phyloP scores from a whole-genome alignment of 2,329 filamentous ascomycete species.

The Amauroascus verrucosus region DNA sequence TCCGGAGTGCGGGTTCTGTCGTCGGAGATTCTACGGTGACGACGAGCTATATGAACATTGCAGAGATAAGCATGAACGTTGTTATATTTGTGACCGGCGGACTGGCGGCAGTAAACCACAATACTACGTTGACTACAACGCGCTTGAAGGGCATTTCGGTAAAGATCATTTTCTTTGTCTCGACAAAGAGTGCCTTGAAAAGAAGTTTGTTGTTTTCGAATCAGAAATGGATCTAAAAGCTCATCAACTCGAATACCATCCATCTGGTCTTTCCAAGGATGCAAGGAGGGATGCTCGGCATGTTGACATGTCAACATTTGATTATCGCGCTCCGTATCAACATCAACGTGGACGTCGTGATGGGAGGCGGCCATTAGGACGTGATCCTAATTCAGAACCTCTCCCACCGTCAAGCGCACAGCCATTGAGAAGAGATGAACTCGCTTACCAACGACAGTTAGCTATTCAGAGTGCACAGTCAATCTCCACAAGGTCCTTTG shows the following conservation, averaged over 20 bases:
- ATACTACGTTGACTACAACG: slow-evolving; percentile 83
- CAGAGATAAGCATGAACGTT: slow-evolving; percentile 85
- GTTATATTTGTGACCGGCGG: slow-evolving; percentile 78
- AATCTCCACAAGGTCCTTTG: slow-evolving; percentile 68
- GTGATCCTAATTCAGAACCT: slow-evolving; percentile 78
- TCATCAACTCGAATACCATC: slow-evolving; percentile 78
- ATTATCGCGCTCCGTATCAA: slow-evolving; percentile 63
- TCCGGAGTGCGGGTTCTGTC: slow-evolving; percentile 87
- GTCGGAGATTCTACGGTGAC: slow-evolving; percentile 84
- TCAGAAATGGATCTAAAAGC: slow-evolving; percentile 91
- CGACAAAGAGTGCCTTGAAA: slow-evolving; percentile 81
- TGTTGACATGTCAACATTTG: slow-evolving; percentile 81
- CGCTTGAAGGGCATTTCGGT: slow-evolving; percentile 75
- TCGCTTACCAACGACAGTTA: slow-evolving; percentile 85
- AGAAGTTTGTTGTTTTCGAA: slow-evolving; percentile 95
- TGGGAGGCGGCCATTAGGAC: slow-evolving; percentile 53
- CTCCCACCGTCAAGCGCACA: slow-evolving; percentile 67
- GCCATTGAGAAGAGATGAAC: slow-evolving; percentile 70
- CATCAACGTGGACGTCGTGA: slow-evolving; percentile 48
- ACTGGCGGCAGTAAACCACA: slow-evolving; percentile 59
- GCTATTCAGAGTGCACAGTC: slow-evolving; percentile 83
- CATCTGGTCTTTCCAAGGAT: slow-evolving; percentile 68
- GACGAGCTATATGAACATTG: slow-evolving; percentile 94
- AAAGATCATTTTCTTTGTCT: slow-evolving; percentile 77
- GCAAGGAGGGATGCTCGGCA: slow-evolving; percentile 69